Percentiles rank a stretch among this genome's conserved stretches.
Evolutionary conservation across 352 stramenopile species (phyloP).

Genomic region (Phytophthora fragariae): DNA sequence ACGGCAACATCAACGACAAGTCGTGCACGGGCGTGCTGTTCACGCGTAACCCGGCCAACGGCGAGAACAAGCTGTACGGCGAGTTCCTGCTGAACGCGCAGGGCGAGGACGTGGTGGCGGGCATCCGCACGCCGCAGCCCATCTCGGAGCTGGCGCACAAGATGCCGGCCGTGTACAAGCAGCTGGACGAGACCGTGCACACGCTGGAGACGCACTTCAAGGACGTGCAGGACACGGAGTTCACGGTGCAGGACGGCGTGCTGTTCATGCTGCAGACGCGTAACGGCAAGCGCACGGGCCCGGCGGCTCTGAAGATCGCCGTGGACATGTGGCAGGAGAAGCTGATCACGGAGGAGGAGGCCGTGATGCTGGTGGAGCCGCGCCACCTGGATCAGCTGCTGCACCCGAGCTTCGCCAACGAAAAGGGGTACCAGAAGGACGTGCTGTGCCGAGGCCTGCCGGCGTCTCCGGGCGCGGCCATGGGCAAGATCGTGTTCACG

Average conservation of each 20-base stretch:
- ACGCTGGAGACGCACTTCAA: constrained; percentile 41
- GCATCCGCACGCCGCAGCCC: constrained; percentile 32
- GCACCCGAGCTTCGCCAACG: constrained; percentile 33
- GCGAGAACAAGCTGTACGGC: constrained; percentile 35
- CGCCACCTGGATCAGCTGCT: constrained; percentile 34
- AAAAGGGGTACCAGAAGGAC: constrained; percentile 37
- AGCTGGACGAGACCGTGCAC: constrained; percentile 36
- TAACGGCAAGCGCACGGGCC: constrained; percentile 33
- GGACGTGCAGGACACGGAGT: constrained; percentile 38
- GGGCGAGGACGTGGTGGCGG: constrained; percentile 36
- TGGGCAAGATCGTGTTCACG: constrained; percentile 40
- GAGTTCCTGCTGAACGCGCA: constrained; percentile 40
- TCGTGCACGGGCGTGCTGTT: constrained; percentile 37
- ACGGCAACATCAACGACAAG: constrained; percentile 37
- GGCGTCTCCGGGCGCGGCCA: constrained; percentile 28
- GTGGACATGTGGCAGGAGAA: constrained; percentile 41
- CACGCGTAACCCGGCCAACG: constrained; percentile 35
- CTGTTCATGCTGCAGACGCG: constrained; percentile 40
- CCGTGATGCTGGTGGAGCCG: constrained; percentile 39
- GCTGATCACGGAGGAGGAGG: constrained; percentile 38
- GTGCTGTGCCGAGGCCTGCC: constrained; percentile 30
- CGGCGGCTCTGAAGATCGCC: constrained; percentile 31
- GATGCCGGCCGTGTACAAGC: constrained; percentile 36
- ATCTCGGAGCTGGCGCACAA: constrained; percentile 36
- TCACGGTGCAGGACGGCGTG: constrained; percentile 35